phyloP scores from a whole-genome alignment of 768 basidiomycete species.

The Trametes cubensis region DNA sequence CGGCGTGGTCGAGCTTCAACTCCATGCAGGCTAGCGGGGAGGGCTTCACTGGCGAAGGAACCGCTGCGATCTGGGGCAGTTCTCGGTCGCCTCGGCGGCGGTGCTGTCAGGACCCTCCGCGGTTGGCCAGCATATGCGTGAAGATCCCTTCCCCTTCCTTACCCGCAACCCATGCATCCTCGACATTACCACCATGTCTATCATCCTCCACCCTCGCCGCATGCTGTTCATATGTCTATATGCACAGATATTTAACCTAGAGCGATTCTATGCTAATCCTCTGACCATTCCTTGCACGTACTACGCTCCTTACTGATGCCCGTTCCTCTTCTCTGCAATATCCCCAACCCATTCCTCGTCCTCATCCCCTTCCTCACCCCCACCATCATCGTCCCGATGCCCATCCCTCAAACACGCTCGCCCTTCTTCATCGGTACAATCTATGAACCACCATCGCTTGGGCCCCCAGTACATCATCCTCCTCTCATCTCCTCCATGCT shows the following conservation, averaged over 20 bases:
- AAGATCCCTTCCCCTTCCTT: background rate
- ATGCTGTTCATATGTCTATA: constrained; percentile 23
- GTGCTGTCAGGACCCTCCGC: constrained; percentile 72
- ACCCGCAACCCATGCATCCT: background rate
- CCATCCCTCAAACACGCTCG: background rate
- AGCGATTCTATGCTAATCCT: constrained; percentile 26
- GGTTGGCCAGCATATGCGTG: constrained; percentile 70
- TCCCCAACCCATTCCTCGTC: background rate
- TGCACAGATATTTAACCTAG: constrained; percentile 22
- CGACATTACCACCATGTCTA: background rate
- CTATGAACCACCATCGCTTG: too few relatives aligned
- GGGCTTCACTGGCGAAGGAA: constrained; percentile 61
- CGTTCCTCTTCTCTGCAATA: background rate
- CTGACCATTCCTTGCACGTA: constrained; percentile 25
- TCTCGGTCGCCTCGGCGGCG: constrained; percentile 71
- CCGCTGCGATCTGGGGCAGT: constrained; percentile 69
- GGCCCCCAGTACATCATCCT: too few relatives aligned
- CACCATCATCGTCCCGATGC: background rate
- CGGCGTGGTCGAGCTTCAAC: constrained; percentile 81
- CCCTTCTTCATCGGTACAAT: background rate
- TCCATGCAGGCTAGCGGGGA: constrained; percentile 69
- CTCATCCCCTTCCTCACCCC: background rate
- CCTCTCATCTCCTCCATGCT: background rate
- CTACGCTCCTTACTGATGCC: constrained; percentile 21
- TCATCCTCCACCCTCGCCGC: background rate